A percentile compares a stretch with the other conserved stretches of the same genome.
Evolutionary conservation across 345 rosid species (phyloP).

Genomic region (Dipteronia sinensis): DNA sequence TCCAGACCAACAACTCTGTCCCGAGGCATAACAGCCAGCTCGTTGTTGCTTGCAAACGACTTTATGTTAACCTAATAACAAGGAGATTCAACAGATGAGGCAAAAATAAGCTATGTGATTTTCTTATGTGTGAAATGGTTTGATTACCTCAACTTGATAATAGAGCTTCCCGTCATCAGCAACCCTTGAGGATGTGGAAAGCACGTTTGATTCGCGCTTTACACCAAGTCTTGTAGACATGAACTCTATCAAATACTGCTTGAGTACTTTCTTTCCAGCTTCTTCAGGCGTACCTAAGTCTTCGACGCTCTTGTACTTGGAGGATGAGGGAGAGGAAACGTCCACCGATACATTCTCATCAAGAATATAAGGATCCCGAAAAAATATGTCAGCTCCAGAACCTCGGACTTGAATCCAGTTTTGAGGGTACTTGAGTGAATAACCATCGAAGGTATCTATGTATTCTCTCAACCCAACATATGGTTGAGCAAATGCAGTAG

Average conservation of each 20-base stretch:
- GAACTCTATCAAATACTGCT: constrained; percentile 90
- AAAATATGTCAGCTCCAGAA: constrained; percentile 93
- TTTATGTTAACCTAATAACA: constrained; percentile 78
- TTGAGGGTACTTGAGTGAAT: constrained; percentile 82
- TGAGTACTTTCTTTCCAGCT: constrained; percentile 77
- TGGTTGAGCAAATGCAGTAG: constrained; percentile 44
- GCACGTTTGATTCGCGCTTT: constrained; percentile 63
- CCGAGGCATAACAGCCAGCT: constrained; percentile 90
- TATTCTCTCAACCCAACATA: constrained; percentile 67
- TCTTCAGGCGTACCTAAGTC: constrained; percentile 87
- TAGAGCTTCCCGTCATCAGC: constrained; percentile 93
- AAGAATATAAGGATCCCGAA: constrained; percentile 82
- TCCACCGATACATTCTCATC: constrained; percentile 88
- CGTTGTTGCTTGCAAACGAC: constrained; percentile 88
- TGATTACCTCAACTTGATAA: constrained; percentile 82
- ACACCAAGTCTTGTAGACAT: constrained; percentile 98
- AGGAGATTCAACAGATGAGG: not conserved
- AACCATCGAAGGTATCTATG: constrained; percentile 88
- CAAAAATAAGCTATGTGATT: not conserved
- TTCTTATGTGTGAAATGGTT: not conserved
- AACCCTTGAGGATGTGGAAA: constrained; percentile 72
- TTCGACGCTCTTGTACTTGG: constrained; percentile 69
- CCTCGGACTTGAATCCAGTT: constrained; percentile 93
- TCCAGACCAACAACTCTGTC: constrained; percentile 81
- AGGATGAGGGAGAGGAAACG: constrained; percentile 96